phyloP scores from a whole-genome alignment of 371 early-diverging fungal species.

The Actinomortierella ambigua region DNA sequence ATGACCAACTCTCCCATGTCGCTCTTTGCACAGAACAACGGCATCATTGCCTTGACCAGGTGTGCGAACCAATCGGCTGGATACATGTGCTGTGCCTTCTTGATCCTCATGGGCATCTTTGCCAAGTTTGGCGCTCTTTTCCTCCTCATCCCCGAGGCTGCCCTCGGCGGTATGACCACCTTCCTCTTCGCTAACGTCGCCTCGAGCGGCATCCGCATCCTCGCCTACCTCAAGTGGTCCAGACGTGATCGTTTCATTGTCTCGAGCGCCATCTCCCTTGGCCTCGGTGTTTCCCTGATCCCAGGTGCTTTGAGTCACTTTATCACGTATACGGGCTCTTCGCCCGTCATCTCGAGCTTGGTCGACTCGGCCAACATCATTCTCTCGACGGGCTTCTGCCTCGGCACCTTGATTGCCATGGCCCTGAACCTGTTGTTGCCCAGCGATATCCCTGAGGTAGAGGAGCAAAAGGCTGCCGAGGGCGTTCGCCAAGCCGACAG shows the following conservation, averaged over 20 bases:
- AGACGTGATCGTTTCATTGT: conserved; percentile 69
- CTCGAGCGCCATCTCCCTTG: conserved; percentile 50
- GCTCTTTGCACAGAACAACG: conserved; percentile 70
- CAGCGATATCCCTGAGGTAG: conserved; percentile 24
- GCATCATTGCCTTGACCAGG: conserved; percentile 58
- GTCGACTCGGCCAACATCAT: conserved; percentile 59
- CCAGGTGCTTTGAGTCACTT: conserved; percentile 63
- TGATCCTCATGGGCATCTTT: conserved; percentile 64
- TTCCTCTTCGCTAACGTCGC: conserved; percentile 66
- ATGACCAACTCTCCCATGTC: conserved; percentile 66
- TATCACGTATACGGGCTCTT: conserved; percentile 56
- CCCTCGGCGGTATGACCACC: conserved; percentile 65
- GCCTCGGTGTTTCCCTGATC: conserved; percentile 60
- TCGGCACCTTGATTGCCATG: conserved; percentile 59
- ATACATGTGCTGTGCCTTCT: conserved; percentile 59
- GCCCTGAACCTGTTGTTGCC: conserved; percentile 58
- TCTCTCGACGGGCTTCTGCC: conserved; percentile 59
- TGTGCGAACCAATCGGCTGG: conserved; percentile 67
- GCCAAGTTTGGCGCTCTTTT: conserved; percentile 65
- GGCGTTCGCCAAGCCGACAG: conserved; percentile 22
- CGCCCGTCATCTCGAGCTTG: conserved; percentile 54
- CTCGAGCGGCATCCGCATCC: conserved; percentile 67
- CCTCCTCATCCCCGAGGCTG: conserved; percentile 58
- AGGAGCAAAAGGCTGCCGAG: conserved; percentile 19
- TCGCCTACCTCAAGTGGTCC: conserved; percentile 64